Evolutionary conservation across 768 basidiomycete species (phyloP), one percentile per base, ranked within the genome.

Genomic region (Hypholoma fasciculare): DNA sequence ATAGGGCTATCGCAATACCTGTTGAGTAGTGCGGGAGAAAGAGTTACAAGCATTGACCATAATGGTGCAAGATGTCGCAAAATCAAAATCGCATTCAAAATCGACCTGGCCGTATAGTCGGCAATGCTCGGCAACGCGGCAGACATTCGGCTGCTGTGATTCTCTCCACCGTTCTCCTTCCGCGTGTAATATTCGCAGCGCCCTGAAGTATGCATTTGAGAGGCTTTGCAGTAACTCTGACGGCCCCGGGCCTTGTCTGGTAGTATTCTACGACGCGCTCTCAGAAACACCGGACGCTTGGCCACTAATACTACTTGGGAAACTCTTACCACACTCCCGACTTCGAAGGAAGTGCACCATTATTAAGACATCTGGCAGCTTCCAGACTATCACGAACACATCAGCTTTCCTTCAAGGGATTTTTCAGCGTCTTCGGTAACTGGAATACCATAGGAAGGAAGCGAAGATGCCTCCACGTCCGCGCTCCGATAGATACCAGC

Each of bases 1-100:
- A 60, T 55, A 56, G 23, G 49, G 9, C 37, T 17, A 50, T 60
- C 46, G 30, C 19, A 30, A 50, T 52, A 56, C 58, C 42, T 56
- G 56, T 55, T 47, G 57, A 48, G 43, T 42, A 36, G 56, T 47
- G 54, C 55, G 57, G 58, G 52, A 60, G 30, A 34, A 34, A 34
- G 30, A 64, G 67, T 49, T 58, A 65, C 66, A 61, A 72, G 61
- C 66, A 68, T 65, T 62, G 64, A 60, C 68, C 63, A 71, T 61
- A 65, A 74, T 73, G 70, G 68, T 71, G 72, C 72, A 73, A 75
- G 70, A 73, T 72, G 70, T 67, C 68, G 68, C 64, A 59, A 65
- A 64, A 66, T 66, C 67, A 66, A 70, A 70, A 67, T 67, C 48
- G 57, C 50, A 65, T 56, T 66, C 66, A 67, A 67, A 67, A 64